Conservation (phyloP, 1,139 yeast genomes). For the Yueomyces sp. region DNA sequence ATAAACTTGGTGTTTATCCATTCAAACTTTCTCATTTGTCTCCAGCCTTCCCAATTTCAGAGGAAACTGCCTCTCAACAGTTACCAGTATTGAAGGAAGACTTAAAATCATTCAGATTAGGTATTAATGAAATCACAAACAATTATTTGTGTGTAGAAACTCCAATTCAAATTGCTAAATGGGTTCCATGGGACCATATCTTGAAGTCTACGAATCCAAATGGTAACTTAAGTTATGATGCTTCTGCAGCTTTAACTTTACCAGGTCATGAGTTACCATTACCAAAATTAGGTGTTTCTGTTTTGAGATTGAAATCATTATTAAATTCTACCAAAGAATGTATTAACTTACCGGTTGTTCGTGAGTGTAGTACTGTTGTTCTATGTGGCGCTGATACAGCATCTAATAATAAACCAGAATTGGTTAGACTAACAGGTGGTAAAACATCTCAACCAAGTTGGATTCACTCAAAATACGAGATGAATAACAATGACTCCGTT, state of each 20-base stretch:
- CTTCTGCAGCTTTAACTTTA: constrained; percentile 44
- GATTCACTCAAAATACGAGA: constrained; percentile 65
- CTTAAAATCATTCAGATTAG: constrained; percentile 52
- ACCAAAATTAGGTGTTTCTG: constrained; percentile 57
- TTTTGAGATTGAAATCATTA: constrained; percentile 50
- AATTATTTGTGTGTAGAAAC: constrained; percentile 68
- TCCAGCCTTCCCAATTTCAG: constrained; percentile 43
- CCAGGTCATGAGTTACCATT: constrained; percentile 66
- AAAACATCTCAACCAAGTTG: constrained; percentile 62
- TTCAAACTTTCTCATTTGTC: constrained; percentile 68
- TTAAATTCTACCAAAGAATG: constrained; percentile 40
- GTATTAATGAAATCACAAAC: constrained; percentile 69
- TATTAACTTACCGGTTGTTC: constrained; percentile 43
- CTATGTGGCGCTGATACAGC: constrained; percentile 34
- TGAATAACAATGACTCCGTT: constrained; percentile 30
- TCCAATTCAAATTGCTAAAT: constrained; percentile 61
- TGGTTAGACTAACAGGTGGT: constrained; percentile 75
- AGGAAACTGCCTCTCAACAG: constrained; percentile 21
- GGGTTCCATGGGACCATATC: constrained; percentile 54
- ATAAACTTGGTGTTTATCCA: constrained; percentile 79
- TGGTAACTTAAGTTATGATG: constrained; percentile 53
- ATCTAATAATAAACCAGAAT: constrained; percentile 39
- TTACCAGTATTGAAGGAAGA: constrained; percentile 39
- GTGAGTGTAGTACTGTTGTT: constrained; percentile 67
- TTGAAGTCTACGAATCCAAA: constrained; percentile 50